Evolutionary conservation across 1,284 basidiomycete species (phyloP), one percentile per base, ranked within the genome.

Genomic region (Moniliella sp.): DNA sequence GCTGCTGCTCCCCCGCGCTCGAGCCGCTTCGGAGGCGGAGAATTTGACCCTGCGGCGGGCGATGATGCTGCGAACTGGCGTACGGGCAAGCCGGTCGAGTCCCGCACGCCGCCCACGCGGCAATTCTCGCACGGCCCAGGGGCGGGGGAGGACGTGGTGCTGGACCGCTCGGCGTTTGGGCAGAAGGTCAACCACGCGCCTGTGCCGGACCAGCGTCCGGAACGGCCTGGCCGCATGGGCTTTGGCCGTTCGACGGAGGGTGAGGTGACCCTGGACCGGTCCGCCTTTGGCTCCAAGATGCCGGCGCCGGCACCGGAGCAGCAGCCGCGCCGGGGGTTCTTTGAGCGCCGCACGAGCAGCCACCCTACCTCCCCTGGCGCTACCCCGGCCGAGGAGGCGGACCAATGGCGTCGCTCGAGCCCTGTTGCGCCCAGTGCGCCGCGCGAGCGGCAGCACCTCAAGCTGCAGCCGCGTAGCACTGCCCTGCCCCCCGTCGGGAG

Each of bases 41-140:
- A 18, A 25, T 25, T 15, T 19, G 29, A 57, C 33, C 54, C 54
- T 15, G 45, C 45, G 35, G 38, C 36, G 15, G 44, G 50, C 17
- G 54, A 57, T 25, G 37, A 36, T 10, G 50, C 54, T 10, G 44
- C 43, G 12, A 41, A 56, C 40, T 59, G 56, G 56, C 36, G 56
- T 21, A 57, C 56, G 5, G 54, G 56, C 19, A 57, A 57, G 37
- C 51, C 56, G 11, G 42, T 46, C 27, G 42, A 47, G 32, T 34
- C 34, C 19, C 11, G 10, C 28, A 14, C 17, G 15, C 34, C 3
- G 11, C 18, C 5, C 23, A 14, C 16, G 23, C 25, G 31, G 21
- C n/a, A 10, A 13, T 15, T 25, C 28, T 13, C 27, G 31, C 8
- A 23, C 30, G 8, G 31, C 15, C 35, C 5, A 10, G 17, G 10